Evolutionary conservation across 2,329 filamentous ascomycete species (phyloP).

Genomic region (Iodosphaeria phyllophila): DNA sequence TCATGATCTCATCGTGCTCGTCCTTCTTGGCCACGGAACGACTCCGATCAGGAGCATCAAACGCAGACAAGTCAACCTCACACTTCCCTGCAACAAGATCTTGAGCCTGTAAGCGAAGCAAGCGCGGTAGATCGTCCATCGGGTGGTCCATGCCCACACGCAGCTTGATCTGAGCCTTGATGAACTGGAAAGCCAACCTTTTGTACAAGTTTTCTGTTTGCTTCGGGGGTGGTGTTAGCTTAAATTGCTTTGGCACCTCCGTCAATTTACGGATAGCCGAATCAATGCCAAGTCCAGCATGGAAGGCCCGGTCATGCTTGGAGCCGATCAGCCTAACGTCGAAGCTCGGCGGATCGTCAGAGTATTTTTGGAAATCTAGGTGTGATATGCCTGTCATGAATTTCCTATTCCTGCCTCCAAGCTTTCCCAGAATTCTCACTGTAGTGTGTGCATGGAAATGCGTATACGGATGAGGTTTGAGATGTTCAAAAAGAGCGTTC

Average conservation of each 20-base stretch:
- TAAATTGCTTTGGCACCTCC: conserved; percentile 64
- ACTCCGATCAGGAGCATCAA: conserved; percentile 60
- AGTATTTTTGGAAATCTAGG: conserved; percentile 67
- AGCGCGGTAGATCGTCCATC: conserved; percentile 71
- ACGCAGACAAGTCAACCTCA: conserved; percentile 48
- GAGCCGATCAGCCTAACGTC: conserved; percentile 81
- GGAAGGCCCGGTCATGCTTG: conserved; percentile 75
- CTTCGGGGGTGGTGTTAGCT: too few relatives aligned
- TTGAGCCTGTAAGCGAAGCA: conserved; percentile 76
- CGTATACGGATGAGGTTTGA: conserved; percentile 84
- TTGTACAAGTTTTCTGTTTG: conserved; percentile 74
- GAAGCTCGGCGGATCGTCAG: conserved; percentile 75
- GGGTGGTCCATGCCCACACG: conserved; percentile 74
- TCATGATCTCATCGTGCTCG: conserved; percentile 63
- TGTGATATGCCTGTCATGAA: conserved; percentile 81
- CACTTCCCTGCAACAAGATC: conserved; percentile 60
- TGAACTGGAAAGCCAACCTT: conserved; percentile 73
- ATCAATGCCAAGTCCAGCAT: conserved; percentile 70
- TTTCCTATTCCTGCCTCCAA: conserved; percentile 87
- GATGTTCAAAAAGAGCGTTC: conserved; percentile 90
- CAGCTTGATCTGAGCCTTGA: conserved; percentile 78
- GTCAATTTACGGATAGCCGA: conserved; percentile 74
- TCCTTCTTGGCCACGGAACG: conserved; percentile 77
- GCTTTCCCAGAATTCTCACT: conserved; percentile 89
- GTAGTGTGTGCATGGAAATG: conserved; percentile 97